These are phyloP conservation scores for Aspergillus nomiae DNA, from an alignment of 2,329 filamentous ascomycete species.

Conservation along the genomic window DNA sequence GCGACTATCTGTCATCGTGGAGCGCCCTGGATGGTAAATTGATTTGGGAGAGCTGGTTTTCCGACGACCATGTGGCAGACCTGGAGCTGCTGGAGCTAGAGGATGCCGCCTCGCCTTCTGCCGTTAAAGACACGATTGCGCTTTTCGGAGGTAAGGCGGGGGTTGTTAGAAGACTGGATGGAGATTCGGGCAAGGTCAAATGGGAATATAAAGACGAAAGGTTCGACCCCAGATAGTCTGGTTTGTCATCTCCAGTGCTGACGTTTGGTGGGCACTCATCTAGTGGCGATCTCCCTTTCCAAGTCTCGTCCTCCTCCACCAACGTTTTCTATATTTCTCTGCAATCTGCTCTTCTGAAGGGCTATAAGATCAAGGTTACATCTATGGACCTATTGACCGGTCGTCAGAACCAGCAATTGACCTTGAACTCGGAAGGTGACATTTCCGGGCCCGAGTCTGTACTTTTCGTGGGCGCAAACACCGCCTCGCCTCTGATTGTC, in stretches of 20 bases:
- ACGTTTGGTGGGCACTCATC: constrained; percentile 19
- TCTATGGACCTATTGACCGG: constrained; percentile 74
- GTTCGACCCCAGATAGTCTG: constrained; percentile 32
- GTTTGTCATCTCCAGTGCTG: constrained; percentile 8
- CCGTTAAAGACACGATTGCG: constrained; percentile 64
- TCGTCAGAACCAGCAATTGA: constrained; percentile 69
- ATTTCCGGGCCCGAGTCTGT: constrained; percentile 51
- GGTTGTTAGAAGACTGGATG: constrained; percentile 70
- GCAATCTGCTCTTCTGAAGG: constrained; percentile 65
- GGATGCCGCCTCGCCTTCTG: constrained; percentile 53
- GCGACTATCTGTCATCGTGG: constrained; percentile 74
- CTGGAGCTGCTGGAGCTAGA: constrained; percentile 76
- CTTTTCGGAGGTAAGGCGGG: constrained; percentile 61
- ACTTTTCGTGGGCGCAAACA: constrained; percentile 43
- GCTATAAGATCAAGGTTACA: constrained; percentile 75
- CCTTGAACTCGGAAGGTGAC: constrained; percentile 73
- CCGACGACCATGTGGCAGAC: constrained; percentile 45
- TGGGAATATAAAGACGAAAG: constrained; percentile 75
- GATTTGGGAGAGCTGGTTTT: constrained; percentile 69
- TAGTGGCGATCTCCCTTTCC: constrained; percentile 71
- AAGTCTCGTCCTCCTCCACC: constrained; percentile 69
- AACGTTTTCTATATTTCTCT: constrained; percentile 76
- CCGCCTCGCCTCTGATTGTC: constrained; percentile 44
- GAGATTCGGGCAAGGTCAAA: constrained; percentile 68
- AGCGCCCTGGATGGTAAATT: constrained; percentile 78